These are phyloP conservation scores for Coemansia sp. DNA, from an alignment of 192 early-diverging fungal genomes.

Conservation along the genomic window DNA sequence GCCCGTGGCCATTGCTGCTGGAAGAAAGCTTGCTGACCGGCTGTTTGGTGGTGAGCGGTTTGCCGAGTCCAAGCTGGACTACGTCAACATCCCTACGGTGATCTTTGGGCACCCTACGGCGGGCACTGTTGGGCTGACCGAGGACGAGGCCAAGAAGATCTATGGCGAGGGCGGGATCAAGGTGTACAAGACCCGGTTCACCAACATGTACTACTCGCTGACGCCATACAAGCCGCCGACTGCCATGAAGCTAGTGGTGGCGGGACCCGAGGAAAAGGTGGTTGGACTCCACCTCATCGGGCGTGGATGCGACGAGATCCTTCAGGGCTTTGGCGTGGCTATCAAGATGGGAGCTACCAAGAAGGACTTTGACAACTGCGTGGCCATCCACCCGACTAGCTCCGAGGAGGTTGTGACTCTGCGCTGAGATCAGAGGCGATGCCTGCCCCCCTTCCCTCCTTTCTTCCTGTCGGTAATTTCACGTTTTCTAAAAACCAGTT, in stretches of 20 bases:
- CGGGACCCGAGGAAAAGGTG: constrained; percentile 89
- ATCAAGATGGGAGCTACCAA: constrained; percentile 99
- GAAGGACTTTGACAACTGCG: constrained; percentile 90
- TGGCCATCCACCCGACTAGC: constrained; percentile 97
- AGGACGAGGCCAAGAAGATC: constrained; percentile 70
- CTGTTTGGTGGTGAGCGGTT: constrained; percentile 81
- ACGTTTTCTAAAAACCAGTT: not conserved
- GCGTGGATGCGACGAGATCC: constrained; percentile 80
- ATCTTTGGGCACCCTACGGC: constrained; percentile 91
- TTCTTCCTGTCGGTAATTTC: not conserved
- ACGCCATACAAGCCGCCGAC: constrained; percentile 87
- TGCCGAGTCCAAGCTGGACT: constrained; percentile 80
- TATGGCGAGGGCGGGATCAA: constrained; percentile 80
- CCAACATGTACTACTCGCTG: constrained; percentile 87
- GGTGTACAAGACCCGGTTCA: constrained; percentile 83
- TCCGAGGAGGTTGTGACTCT: constrained; percentile 90
- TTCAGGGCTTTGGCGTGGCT: constrained; percentile 97
- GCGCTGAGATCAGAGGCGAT: constrained; percentile 12
- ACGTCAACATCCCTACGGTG: constrained; percentile 91
- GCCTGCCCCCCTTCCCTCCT: not conserved
- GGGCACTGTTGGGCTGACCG: constrained; percentile 88
- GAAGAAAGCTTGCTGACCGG: constrained; percentile 83
- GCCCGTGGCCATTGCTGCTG: constrained; percentile 96
- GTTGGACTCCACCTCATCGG: constrained; percentile 95
- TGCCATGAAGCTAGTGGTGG: constrained; percentile 87